A percentile compares a stretch with the other conserved stretches of the same genome.
Conservation (phyloP, 2,329 filamentous ascomycete species). For the Colletotrichum brevisporum region DNA sequence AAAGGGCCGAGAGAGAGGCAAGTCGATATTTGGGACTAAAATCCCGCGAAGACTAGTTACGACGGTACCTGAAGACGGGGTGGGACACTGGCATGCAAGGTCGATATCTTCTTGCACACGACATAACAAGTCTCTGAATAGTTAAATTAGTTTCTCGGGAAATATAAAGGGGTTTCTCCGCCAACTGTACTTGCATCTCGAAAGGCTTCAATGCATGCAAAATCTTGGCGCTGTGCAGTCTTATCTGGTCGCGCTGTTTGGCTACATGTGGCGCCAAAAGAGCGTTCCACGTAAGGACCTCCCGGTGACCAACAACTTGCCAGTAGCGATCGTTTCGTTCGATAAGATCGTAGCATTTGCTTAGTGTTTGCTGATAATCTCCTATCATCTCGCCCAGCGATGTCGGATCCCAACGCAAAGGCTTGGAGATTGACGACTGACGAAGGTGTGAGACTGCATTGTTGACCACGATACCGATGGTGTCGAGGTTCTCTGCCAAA, state of each 20-base stretch:
- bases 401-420: conserved; percentile 42
- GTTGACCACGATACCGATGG: conserved; percentile 48
- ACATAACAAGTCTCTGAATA: conserved; percentile 49
- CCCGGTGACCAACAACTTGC: conserved; percentile 44
- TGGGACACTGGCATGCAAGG: conserved; percentile 40
- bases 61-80: conserved; percentile 27
- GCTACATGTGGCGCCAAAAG: conserved; percentile 51
- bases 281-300: conserved; percentile 54
- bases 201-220: conserved; percentile 52
- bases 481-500: conserved; percentile 50
- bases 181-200: conserved; percentile 49
- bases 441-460: conserved; percentile 47
- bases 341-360: conserved; percentile 50
- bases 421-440: conserved; percentile 40
- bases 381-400: conserved; percentile 48
- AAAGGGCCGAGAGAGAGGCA: conserved; percentile 36
- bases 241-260: conserved; percentile 49
- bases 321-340: conserved; percentile 48
- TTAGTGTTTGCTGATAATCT: conserved; percentile 49
- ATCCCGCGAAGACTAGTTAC: conserved; percentile 41
- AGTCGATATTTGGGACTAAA: conserved; percentile 42
- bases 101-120: conserved; percentile 45
- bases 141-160: background rate
- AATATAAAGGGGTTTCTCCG: too few relatives aligned
- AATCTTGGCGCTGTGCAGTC: conserved; percentile 52